Evolutionary conservation across 768 basidiomycete species (phyloP).

Genomic region (Pleurotus platypus): DNA sequence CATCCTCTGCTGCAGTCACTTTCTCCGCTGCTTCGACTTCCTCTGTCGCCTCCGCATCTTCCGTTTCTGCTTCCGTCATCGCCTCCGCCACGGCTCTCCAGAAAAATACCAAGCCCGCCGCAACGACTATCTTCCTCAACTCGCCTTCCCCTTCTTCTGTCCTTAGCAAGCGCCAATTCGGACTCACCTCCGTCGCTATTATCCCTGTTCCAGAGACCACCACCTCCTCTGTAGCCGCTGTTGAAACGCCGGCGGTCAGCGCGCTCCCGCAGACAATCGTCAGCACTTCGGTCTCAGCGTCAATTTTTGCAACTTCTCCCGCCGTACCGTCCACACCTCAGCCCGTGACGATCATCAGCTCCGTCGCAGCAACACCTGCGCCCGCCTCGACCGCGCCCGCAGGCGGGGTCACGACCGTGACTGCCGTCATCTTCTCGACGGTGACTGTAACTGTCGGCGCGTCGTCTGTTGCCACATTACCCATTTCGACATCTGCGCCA

Average conservation of each 20-base stretch:
- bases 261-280: slow-evolving; percentile 9
- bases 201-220: slow-evolving; percentile 11
- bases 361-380: slow-evolving; percentile 9
- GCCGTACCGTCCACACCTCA: slow-evolving; percentile 8
- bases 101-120: neutral
- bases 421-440: slow-evolving; percentile 19
- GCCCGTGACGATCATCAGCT: slow-evolving; percentile 7
- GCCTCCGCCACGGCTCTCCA: slow-evolving; percentile 5
- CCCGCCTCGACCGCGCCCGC: slow-evolving; percentile 8
- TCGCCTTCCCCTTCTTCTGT: slow-evolving; percentile 6
- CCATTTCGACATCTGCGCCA: neutral
- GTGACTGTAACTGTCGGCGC: slow-evolving; percentile 8
- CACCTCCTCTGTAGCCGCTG: slow-evolving; percentile 5
- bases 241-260: slow-evolving; percentile 6
- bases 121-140: slow-evolving; percentile 11
- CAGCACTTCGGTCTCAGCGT: slow-evolving; percentile 3
- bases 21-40: neutral
- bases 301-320: slow-evolving; percentile 2
- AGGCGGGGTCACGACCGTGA: slow-evolving; percentile 11
- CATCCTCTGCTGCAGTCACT: neutral
- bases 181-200: slow-evolving; percentile 1
- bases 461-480: slow-evolving; percentile 7
- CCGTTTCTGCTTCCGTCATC: neutral
- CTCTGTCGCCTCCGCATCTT: neutral
- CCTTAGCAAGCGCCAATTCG: slow-evolving; percentile 1